phyloP scores from a whole-genome alignment of 139 green algal species.

The Auxenochlorella pyrenoidosa region DNA sequence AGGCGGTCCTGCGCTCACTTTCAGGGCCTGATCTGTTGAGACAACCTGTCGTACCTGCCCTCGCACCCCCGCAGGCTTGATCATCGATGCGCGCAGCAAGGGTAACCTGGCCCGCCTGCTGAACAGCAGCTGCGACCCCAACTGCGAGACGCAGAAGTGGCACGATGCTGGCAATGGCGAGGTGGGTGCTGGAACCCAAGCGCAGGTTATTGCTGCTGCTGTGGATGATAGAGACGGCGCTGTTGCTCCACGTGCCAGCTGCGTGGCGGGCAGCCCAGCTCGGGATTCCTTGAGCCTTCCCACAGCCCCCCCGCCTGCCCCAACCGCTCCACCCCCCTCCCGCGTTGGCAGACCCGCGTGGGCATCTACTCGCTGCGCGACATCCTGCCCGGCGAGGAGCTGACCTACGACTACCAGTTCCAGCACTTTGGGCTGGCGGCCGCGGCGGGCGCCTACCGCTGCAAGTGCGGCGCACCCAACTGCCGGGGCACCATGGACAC shows the following conservation, averaged over 20 bases:
- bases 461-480: conserved; percentile 84
- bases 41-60: background rate
- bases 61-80: conserved; percentile 47
- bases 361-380: conserved; percentile 65
- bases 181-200: conserved; percentile 1
- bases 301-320: too few species aligned
- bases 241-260: too few species aligned
- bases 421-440: conserved; percentile 55
- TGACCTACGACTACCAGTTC: conserved; percentile 91
- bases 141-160: conserved; percentile 93
- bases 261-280: too few species aligned
- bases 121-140: conserved; percentile 90
- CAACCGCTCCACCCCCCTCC: background rate
- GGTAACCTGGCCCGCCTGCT: conserved; percentile 85
- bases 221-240: background rate
- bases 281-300: too few species aligned
- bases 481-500: conserved; percentile 87
- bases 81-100: conserved; percentile 85
- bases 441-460: conserved; percentile 58
- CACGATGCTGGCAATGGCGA: conserved; percentile 67
- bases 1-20: too few species aligned
- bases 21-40: too few species aligned
- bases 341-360: conserved; percentile 49
- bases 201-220: too few species aligned
- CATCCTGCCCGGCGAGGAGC: conserved; percentile 77